Base-by-base conservation (phyloP, 345 rosid species). In the Acer negundo region DNA sequence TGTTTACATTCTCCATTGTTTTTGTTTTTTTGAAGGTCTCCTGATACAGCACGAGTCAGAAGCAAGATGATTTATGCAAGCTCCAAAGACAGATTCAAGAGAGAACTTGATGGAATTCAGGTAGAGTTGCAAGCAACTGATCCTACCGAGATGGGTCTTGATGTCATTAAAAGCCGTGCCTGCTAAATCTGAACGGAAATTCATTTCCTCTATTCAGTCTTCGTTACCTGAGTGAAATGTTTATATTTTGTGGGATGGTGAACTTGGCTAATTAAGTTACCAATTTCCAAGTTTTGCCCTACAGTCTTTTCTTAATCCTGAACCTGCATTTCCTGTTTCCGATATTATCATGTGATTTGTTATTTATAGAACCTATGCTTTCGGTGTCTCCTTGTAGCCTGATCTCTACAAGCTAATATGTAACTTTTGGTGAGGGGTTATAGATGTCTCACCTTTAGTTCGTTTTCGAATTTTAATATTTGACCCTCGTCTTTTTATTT, bases 11-110 rank as follows among this genome's bases (percentile, higher is more conserved):
- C 62, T 53, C 10, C 10, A n/a, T 28, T 77, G 22, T 47, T n/a
- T 20, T 9, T 28, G 2, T 28, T 9, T 70, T 31, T 46, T 3
- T 78, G 77, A 82, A 89, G 90, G 92, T 85, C 85, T 20, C 92
- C 90, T 61, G 92, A 89, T 67, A 82, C 83, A 1, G 75, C 92
- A 44, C 81, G 84, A 74, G 87, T 89, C 75, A 85, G 92, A 78
- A 89, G 84, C 84, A 89, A 89, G 83, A 89, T 89, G 90, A 89
- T 89, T 72, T 89, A 87, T 42, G 90, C 92, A 22, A 89, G 92
- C 80, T 82, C 92, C 69, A 89, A 89, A 77, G 90, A 87, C 81
- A 79, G 88, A 75, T 85, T 87, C 46, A 87, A 87, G 77, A 79
- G 87, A 63, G 90, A 87, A 75, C 82, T 83, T 20, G 88, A 87